phyloP scores from a whole-genome alignment of 371 early-diverging fungal species.

The Lichtheimia ramosa region DNA sequence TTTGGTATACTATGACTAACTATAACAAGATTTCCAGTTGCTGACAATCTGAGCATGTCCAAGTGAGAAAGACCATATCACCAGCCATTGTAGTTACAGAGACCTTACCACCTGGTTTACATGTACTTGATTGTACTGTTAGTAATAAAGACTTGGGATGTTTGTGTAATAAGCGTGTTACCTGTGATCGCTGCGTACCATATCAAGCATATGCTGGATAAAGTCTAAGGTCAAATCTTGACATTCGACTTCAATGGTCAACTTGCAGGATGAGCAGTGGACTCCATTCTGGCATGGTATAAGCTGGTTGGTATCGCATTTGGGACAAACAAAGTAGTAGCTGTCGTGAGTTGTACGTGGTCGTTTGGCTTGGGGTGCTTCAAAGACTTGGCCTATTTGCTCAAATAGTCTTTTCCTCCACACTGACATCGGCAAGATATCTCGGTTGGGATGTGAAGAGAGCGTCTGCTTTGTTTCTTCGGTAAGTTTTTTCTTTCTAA shows the following conservation, averaged over 20 bases:
- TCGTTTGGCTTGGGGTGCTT: background rate
- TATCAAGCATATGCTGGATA: constrained; percentile 5
- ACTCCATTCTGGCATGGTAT: constrained; percentile 8
- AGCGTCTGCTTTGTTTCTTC: background rate
- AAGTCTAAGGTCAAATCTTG: constrained; percentile 2
- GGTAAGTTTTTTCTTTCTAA: background rate
- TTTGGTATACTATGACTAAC: background rate
- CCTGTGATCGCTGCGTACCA: constrained; percentile 2
- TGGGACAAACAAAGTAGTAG: constrained; percentile 11
- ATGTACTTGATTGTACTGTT: background rate
- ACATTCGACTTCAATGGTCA: constrained; percentile 6
- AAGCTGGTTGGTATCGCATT: constrained; percentile 5
- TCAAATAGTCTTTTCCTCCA: constrained; percentile 13
- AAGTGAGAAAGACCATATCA: constrained; percentile 10
- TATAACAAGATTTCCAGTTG: constrained; percentile 17
- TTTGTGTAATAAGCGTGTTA: background rate
- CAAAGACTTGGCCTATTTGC: background rate
- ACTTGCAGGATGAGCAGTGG: constrained; percentile 4
- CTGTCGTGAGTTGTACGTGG: background rate
- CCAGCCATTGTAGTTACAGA: constrained; percentile 3
- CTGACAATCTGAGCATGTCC: constrained; percentile 16
- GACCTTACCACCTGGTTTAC: background rate
- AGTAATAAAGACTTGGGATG: background rate
- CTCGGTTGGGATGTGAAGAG: background rate
- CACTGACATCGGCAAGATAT: background rate